A percentile compares a stretch with the other conserved stretches of the same genome.
Evolutionary conservation across 371 early-diverging fungal species (phyloP).

Genomic region (Mycotypha africana): DNA sequence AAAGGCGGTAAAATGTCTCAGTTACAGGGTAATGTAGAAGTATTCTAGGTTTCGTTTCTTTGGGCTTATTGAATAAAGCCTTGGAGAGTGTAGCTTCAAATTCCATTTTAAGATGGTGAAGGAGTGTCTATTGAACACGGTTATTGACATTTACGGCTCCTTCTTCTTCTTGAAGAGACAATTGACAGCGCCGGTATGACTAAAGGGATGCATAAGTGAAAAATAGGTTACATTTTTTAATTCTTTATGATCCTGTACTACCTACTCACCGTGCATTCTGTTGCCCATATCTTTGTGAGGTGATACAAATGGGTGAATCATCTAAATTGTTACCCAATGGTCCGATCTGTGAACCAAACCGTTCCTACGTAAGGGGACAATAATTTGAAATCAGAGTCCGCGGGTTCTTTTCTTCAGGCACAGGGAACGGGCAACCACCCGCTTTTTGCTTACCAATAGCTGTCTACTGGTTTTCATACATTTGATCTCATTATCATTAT

Average conservation of each 20-base stretch:
- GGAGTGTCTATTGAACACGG: too few species aligned
- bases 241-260: conserved; percentile 2
- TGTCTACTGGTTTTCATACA: too few species aligned
- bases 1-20: too few species aligned
- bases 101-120: too few species aligned
- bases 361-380: too few species aligned
- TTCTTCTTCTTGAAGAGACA: too few species aligned
- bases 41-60: background rate
- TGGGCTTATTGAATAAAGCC: too few species aligned
- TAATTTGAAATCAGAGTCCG: background rate
- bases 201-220: conserved; percentile 1
- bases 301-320: conserved; percentile 28
- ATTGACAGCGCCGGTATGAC: conserved; percentile 26
- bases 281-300: conserved; percentile 30
- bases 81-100: too few species aligned
- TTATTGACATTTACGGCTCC: too few species aligned
- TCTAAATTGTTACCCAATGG: conserved; percentile 10
- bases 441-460: too few species aligned
- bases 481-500: conserved; percentile 20
- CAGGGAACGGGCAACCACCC: too few species aligned
- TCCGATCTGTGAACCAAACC: conserved; percentile 36
- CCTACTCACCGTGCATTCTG: conserved; percentile 21
- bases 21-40: too few species aligned
- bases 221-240: background rate
- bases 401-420: conserved; percentile 4